phyloP scores from a whole-genome alignment of 768 basidiomycete species.

The Boletus fagicola region DNA sequence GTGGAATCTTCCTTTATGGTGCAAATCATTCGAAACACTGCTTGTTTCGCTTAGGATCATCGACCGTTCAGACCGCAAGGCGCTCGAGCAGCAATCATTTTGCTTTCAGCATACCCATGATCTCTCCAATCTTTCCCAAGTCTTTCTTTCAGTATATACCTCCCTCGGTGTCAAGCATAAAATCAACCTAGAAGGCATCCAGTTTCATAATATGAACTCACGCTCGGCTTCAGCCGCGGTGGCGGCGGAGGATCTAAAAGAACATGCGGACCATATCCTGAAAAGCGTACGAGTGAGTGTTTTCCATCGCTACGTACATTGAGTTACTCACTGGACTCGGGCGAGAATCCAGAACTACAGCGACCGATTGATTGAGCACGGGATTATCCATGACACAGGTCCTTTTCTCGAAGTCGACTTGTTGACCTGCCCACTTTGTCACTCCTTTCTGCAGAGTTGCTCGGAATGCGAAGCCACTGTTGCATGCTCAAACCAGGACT shows the following conservation, averaged over 20 bases:
- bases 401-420: neutral
- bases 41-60: neutral
- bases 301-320: neutral
- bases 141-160: neutral
- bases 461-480: neutral
- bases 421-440: constrained; percentile 7
- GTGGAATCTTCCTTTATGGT: neutral
- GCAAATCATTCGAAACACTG: neutral
- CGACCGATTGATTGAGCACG: neutral
- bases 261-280: neutral
- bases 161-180: neutral
- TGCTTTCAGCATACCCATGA: neutral
- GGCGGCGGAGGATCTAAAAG: too few relatives aligned
- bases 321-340: neutral
- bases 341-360: neutral
- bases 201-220: too few relatives aligned
- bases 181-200: neutral
- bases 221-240: neutral
- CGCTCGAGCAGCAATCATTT: neutral
- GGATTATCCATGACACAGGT: neutral
- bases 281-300: neutral
- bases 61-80: neutral
- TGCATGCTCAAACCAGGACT: neutral
- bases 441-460: neutral
- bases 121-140: neutral